Conservation (phyloP, 495 filamentous ascomycete genomes). For the Talaromyces liani region DNA sequence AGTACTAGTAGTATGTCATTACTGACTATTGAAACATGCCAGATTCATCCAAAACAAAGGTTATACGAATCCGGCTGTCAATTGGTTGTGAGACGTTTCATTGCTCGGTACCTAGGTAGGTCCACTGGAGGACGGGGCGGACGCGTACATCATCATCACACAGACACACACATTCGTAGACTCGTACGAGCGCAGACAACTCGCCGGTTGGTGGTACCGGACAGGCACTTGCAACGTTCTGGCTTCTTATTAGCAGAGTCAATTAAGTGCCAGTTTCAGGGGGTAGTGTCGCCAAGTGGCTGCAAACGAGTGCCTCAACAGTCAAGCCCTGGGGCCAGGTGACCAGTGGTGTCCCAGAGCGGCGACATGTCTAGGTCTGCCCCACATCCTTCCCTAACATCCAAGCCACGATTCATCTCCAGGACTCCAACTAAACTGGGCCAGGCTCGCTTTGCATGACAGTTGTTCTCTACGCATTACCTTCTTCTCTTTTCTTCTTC, state of each 20-base stretch:
- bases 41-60: not conserved
- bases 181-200: not conserved
- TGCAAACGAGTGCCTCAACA: constrained; percentile 2
- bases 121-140: not conserved
- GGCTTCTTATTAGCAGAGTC: not conserved
- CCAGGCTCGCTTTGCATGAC: not conserved
- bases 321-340: not conserved
- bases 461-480: not conserved
- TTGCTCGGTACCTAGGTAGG: not conserved
- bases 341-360: not conserved
- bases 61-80: not conserved
- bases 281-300: not conserved
- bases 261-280: not conserved
- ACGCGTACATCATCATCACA: not conserved
- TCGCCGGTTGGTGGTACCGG: not conserved
- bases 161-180: not conserved
- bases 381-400: not conserved
- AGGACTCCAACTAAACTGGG: not conserved
- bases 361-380: not conserved
- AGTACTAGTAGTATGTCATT: not conserved
- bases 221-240: not conserved
- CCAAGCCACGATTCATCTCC: constrained; percentile 4
- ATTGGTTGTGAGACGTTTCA: not conserved
- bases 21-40: not conserved
- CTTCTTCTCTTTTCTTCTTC: not conserved